These are phyloP conservation scores for Gigaspora rosea DNA, from an alignment of 192 early-diverging fungal species.

Conservation along the genomic window DNA sequence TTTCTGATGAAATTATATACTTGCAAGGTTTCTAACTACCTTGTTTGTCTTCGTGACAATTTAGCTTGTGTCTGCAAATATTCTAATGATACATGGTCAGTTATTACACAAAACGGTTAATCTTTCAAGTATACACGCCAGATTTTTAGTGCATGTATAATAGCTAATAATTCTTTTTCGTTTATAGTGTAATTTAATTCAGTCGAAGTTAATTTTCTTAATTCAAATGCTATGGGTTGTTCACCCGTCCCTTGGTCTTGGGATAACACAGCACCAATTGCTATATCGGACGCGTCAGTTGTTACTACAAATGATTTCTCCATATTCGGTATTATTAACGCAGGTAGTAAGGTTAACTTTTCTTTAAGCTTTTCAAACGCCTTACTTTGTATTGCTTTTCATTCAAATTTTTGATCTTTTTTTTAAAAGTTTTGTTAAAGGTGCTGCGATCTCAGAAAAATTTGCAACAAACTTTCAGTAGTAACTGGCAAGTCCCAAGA, in stretches of 20 bases:
- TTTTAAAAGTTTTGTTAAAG: constrained; percentile 35
- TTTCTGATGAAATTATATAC: constrained; percentile 14
- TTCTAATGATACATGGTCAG: constrained; percentile 46
- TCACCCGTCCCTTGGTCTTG: constrained; percentile 36
- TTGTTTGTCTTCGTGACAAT: constrained; percentile 12
- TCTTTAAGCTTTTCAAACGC: no score
- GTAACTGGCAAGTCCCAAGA: constrained; percentile 41
- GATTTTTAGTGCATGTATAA: constrained; percentile 41
- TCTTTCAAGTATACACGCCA: constrained; percentile 44
- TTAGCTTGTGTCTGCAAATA: constrained; percentile 45
- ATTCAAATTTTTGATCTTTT: constrained; percentile 33
- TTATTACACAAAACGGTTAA: constrained; percentile 34
- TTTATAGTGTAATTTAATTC: constrained; percentile 38
- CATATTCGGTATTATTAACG: constrained; percentile 36
- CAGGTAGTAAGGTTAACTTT: no score
- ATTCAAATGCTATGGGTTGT: constrained; percentile 40
- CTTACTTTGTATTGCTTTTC: constrained; percentile 28
- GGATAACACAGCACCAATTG: constrained; percentile 43
- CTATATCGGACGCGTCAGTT: constrained; percentile 45
- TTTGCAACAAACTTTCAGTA: constrained; percentile 37
- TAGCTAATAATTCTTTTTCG: constrained; percentile 45
- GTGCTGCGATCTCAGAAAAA: constrained; percentile 25
- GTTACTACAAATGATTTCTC: constrained; percentile 31
- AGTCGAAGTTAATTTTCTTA: constrained; percentile 34
- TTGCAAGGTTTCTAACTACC: constrained; percentile 22